phyloP scores from a whole-genome alignment of 805 yeast species.

The Yamadazyma nakazawae region DNA sequence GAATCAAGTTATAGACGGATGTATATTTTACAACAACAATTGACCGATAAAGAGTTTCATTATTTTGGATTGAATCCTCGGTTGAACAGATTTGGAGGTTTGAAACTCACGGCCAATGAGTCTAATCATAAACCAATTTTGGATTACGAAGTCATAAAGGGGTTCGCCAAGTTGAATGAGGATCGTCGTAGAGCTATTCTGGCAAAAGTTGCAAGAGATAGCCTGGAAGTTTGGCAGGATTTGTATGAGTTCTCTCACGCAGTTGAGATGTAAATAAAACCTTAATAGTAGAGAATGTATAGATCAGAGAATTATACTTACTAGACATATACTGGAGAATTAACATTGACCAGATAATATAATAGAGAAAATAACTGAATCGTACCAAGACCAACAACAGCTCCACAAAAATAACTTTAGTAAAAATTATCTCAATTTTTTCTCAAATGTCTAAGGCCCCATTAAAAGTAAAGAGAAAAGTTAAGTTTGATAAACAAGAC shows the following conservation, averaged over 20 bases:
- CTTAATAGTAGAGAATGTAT: not conserved
- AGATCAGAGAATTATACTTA: not conserved
- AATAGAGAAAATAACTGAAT: too few relatives aligned
- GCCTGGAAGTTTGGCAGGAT: constrained; percentile 66
- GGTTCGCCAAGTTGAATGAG: constrained; percentile 53
- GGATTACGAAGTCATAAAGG: constrained; percentile 56
- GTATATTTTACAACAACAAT: constrained; percentile 82
- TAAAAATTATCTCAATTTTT: constrained; percentile 1
- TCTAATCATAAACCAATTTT: constrained; percentile 57
- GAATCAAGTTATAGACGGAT: constrained; percentile 78
- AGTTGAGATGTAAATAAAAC: constrained; percentile 17
- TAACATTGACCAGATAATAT: too few relatives aligned
- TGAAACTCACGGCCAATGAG: constrained; percentile 31
- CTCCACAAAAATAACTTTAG: too few relatives aligned
- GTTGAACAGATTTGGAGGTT: constrained; percentile 53
- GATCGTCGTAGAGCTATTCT: constrained; percentile 54
- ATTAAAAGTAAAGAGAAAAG: constrained; percentile 9
- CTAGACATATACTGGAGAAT: too few relatives aligned
- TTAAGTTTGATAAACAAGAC: constrained; percentile 11
- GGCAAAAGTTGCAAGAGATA: constrained; percentile 53
- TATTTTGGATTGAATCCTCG: constrained; percentile 79
- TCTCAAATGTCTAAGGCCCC: not conserved
- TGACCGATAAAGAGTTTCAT: constrained; percentile 72
- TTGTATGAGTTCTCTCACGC: constrained; percentile 52
- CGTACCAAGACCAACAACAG: not conserved